These are phyloP conservation scores for Meyerozyma athensensis DNA, from an alignment of 1,139 yeast genomes.

Conservation along the genomic window DNA sequence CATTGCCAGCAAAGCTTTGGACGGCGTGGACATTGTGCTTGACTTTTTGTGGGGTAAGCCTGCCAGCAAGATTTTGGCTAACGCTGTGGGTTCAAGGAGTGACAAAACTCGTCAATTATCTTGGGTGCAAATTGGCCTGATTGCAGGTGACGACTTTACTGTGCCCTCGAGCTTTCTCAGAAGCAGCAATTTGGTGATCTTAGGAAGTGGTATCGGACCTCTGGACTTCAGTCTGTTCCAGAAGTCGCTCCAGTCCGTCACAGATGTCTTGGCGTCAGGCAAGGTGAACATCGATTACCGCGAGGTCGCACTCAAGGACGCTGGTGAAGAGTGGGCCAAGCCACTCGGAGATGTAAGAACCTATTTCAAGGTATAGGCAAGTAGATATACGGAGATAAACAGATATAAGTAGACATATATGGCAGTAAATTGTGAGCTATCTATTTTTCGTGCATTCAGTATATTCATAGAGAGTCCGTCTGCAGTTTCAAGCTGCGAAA, in stretches of 20 bases:
- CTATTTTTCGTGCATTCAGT: no score
- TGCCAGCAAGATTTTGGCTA: constrained; percentile 8
- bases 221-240: constrained; percentile 7
- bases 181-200: constrained; percentile 15
- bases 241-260: constrained; percentile 4
- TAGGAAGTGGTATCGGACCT: constrained; percentile 22
- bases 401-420: no score
- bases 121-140: constrained; percentile 20
- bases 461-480: no score
- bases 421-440: no score
- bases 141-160: constrained; percentile 14
- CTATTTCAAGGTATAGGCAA: not conserved
- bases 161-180: constrained; percentile 15
- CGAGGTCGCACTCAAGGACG: not conserved
- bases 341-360: not conserved
- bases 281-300: not conserved
- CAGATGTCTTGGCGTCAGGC: constrained; percentile 1
- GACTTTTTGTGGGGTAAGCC: constrained; percentile 13
- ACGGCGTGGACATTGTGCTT: constrained; percentile 12
- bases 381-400: no score
- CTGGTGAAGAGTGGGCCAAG: not conserved
- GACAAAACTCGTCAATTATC: constrained; percentile 9
- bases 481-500: not conserved
- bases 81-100: constrained; percentile 4
- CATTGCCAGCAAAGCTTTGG: constrained; percentile 4